Percentiles rank a stretch among this genome's conserved stretches.
Conservation (phyloP, 768 basidiomycete genomes). For the Tylopilus sp. region DNA sequence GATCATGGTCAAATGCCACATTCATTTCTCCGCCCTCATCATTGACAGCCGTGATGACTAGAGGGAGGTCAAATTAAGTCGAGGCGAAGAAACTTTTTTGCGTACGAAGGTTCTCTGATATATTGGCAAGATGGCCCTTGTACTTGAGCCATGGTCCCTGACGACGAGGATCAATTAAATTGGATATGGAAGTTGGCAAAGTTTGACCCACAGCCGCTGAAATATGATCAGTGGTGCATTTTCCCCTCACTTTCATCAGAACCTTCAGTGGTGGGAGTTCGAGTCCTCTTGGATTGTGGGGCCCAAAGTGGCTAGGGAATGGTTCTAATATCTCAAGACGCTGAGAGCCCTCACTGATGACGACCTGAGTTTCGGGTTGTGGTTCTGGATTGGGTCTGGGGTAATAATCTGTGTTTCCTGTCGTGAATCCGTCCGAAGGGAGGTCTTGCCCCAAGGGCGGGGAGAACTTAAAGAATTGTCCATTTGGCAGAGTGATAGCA, state of each 20-base stretch:
- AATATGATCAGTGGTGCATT: constrained; percentile 99
- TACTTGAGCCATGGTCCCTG: constrained; percentile 99
- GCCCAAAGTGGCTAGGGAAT: constrained; percentile 72
- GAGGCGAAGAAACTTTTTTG: constrained; percentile 13
- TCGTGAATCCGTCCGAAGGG: constrained; percentile 77
- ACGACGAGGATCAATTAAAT: constrained; percentile 3
- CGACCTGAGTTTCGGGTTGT: constrained; percentile 69
- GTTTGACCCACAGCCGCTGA: constrained; percentile 77
- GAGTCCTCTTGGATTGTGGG: constrained; percentile 45
- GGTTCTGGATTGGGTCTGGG: constrained; percentile 73
- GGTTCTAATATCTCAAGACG: constrained; percentile 85
- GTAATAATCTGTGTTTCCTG: constrained; percentile 71
- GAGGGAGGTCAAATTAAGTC: constrained; percentile 4
- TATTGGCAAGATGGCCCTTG: constrained; percentile 95
- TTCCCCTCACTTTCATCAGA: constrained; percentile 89
- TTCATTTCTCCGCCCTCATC: constrained; percentile 95
- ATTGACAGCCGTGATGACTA: constrained; percentile 93
- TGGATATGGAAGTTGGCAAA: not conserved
- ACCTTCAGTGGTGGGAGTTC: constrained; percentile 85
- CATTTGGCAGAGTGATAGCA: constrained; percentile 60
- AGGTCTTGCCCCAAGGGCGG: constrained; percentile 85
- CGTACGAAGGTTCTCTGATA: constrained; percentile 91
- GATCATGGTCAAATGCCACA: constrained; percentile 78
- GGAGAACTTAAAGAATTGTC: constrained; percentile 76
- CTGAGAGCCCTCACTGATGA: constrained; percentile 75